Percentiles rank a stretch among this genome's conserved stretches.
phyloP scores from a whole-genome alignment of 23 red algal species.

The Agarophyton chilense region DNA sequence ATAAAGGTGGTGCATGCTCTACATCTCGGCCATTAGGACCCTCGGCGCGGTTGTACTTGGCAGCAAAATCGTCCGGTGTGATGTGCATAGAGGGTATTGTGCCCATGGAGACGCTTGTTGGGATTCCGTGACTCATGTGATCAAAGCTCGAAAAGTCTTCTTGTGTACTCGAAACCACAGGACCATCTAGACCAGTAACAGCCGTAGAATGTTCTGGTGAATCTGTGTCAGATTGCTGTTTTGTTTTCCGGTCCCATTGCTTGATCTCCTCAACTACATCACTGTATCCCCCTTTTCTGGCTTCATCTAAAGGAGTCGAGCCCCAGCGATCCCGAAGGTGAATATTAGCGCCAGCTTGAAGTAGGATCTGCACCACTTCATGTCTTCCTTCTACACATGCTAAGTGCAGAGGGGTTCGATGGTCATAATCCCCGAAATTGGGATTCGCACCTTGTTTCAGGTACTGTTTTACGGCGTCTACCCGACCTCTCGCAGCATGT shows the following conservation, averaged over 20 bases:
- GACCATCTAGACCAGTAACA: background rate
- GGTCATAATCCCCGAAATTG: constrained; percentile 87
- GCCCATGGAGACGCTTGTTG: constrained; percentile 39
- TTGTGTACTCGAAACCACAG: background rate
- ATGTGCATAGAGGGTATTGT: constrained; percentile 36
- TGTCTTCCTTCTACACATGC: constrained; percentile 84
- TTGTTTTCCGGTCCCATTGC: constrained; percentile 17
- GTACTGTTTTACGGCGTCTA: constrained; percentile 50
- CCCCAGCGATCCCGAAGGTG: constrained; percentile 87
- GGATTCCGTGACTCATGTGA: constrained; percentile 36
- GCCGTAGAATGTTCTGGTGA: constrained; percentile 1
- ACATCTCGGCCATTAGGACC: background rate
- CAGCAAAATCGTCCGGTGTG: constrained; percentile 63
- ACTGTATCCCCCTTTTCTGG: constrained; percentile 57
- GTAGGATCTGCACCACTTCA: constrained; percentile 68
- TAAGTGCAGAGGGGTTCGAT: constrained; percentile 80
- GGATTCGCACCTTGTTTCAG: constrained; percentile 63
- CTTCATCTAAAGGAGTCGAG: constrained; percentile 79
- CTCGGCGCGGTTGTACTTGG: constrained; percentile 15
- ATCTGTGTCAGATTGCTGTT: background rate
- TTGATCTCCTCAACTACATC: constrained; percentile 44
- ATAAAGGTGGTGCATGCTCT: constrained; percentile 13
- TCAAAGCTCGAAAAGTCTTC: constrained; percentile 38
- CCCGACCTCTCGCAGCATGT: constrained; percentile 50
- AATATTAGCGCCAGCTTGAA: constrained; percentile 72